Evolutionary conservation across 2,329 filamentous ascomycete species (phyloP).

Genomic region (Diaporthe capsici): DNA sequence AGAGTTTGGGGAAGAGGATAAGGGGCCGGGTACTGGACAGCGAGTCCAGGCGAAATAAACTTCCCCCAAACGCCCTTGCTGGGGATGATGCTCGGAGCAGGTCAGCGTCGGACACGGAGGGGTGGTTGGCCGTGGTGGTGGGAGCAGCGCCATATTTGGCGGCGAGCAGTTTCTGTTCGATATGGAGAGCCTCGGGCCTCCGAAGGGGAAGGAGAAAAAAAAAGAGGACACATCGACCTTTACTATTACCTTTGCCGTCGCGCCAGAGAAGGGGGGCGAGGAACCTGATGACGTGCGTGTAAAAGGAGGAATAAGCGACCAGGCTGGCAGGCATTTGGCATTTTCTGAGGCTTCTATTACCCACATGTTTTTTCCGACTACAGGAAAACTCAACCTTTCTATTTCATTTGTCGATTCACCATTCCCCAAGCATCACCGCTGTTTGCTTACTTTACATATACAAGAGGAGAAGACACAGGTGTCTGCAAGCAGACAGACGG

Average conservation of each 20-base stretch:
- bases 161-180: slow-evolving; percentile 16
- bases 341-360: slow-evolving; percentile 38
- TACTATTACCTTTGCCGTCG: slow-evolving; percentile 29
- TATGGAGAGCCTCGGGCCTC: neutral
- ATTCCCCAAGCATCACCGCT: slow-evolving; percentile 36
- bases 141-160: neutral
- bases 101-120: slow-evolving; percentile 5
- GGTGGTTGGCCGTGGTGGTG: slow-evolving; percentile 6
- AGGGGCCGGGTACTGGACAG: neutral
- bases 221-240: slow-evolving; percentile 24
- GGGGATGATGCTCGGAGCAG: slow-evolving; percentile 23
- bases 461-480: slow-evolving; percentile 38
- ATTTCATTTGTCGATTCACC: slow-evolving; percentile 43
- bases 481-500: slow-evolving; percentile 48
- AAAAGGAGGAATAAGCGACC: slow-evolving; percentile 38
- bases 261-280: slow-evolving; percentile 21
- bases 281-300: slow-evolving; percentile 32
- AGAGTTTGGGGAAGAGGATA: slow-evolving; percentile 6
- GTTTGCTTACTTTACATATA: slow-evolving; percentile 50
- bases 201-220: neutral
- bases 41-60: slow-evolving; percentile 8
- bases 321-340: slow-evolving; percentile 37
- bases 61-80: slow-evolving; percentile 7
- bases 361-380: slow-evolving; percentile 28
- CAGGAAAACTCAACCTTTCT: slow-evolving; percentile 41